A percentile compares a stretch with the other conserved stretches of the same genome.
phyloP scores from a whole-genome alignment of 352 stramenopile species.

The Phytophthora cactorum region DNA sequence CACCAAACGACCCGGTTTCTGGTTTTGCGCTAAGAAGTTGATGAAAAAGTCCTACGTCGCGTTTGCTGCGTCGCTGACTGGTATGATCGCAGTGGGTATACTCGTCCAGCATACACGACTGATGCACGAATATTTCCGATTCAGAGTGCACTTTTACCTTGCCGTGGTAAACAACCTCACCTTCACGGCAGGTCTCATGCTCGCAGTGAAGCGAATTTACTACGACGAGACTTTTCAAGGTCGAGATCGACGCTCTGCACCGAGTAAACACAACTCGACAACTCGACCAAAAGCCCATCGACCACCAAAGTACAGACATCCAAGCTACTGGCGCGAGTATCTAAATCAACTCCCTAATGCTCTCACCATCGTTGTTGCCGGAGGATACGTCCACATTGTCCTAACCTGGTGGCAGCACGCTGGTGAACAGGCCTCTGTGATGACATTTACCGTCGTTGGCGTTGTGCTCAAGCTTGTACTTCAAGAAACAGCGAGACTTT shows the following conservation, averaged over 20 bases:
- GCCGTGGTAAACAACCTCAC: conserved; percentile 28
- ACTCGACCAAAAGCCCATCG: conserved; percentile 1
- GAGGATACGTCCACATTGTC: conserved; percentile 34
- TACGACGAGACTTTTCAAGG: conserved; percentile 30
- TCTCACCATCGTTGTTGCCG: conserved; percentile 14
- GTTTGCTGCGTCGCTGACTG: conserved; percentile 7
- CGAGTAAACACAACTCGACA: conserved; percentile 4
- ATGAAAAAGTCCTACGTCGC: conserved; percentile 7
- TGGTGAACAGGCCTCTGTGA: conserved; percentile 11
- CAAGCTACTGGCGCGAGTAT: conserved; percentile 11
- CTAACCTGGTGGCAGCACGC: conserved; percentile 15
- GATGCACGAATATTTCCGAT: conserved; percentile 15
- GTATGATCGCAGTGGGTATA: conserved; percentile 13
- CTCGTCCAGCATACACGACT: conserved; percentile 23
- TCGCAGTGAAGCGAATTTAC: conserved; percentile 21
- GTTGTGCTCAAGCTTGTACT: conserved; percentile 41
- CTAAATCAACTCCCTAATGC: conserved; percentile 14
- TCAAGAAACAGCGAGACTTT: conserved; percentile 36
- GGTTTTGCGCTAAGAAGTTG: conserved; percentile 30
- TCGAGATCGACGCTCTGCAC: conserved; percentile 11
- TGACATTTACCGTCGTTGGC: conserved; percentile 29
- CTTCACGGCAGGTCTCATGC: conserved; percentile 18
- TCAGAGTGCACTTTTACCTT: conserved; percentile 42
- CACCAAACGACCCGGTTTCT: conserved; percentile 8
- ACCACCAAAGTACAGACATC: conserved; percentile 6